Conservation (phyloP, 169 alveolate genomes). For the Cryptosporidium parvum region DNA sequence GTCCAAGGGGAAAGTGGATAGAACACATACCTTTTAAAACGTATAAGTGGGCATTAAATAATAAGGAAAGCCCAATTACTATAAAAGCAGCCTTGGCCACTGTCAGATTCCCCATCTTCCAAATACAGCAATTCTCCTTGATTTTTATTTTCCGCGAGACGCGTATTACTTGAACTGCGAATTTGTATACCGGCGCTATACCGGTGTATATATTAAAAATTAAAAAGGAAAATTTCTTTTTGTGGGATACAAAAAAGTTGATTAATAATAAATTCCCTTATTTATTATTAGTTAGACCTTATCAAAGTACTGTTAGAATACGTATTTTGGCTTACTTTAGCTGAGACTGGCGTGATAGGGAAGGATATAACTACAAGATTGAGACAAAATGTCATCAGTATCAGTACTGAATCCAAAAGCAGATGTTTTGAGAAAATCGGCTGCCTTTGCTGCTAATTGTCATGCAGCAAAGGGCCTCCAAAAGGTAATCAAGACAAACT, state of each 20-base stretch:
- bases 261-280: not conserved
- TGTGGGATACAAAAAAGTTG: slow-evolving; percentile 41
- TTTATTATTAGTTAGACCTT: slow-evolving; percentile 1
- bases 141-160: slow-evolving; percentile 56
- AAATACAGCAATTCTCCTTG: not conserved
- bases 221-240: not conserved
- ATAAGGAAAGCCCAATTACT: slow-evolving; percentile 13
- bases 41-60: slow-evolving; percentile 35
- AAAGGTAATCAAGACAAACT: slow-evolving; percentile 95
- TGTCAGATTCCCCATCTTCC: slow-evolving; percentile 7
- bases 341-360: slow-evolving; percentile 5
- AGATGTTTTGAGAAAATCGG: slow-evolving; percentile 94
- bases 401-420: slow-evolving; percentile 93
- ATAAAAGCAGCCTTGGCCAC: not conserved
- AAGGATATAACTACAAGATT: not conserved
- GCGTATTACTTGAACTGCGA: slow-evolving; percentile 31
- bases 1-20: not conserved
- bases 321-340: not conserved
- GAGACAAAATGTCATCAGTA: slow-evolving; percentile 62
- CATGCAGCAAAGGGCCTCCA: slow-evolving; percentile 97
- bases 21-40: slow-evolving; percentile 42
- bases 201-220: slow-evolving; percentile 20
- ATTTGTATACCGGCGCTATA: slow-evolving; percentile 18
- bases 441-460: slow-evolving; percentile 96
- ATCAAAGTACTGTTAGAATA: not conserved